Percentiles rank a stretch among this genome's conserved stretches.
Conservation (phyloP, 768 basidiomycete species). For the Filobasidium floriforme region DNA sequence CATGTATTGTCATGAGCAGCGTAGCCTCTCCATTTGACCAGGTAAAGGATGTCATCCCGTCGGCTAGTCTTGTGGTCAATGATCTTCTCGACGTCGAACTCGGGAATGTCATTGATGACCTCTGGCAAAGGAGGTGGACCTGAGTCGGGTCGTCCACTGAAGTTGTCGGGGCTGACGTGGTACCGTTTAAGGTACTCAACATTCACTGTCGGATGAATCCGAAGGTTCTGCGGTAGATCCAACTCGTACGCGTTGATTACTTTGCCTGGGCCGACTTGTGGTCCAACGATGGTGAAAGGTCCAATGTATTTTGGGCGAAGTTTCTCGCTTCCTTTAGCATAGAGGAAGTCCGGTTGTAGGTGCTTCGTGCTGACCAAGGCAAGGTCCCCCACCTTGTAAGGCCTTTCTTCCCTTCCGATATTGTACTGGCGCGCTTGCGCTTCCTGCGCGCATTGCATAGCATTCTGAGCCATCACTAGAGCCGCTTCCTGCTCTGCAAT, state of each 20-base stretch:
- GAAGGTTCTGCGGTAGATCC: conserved; percentile 20
- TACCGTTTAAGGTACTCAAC: conserved; percentile 6
- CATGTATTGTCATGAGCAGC: neutral
- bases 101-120: neutral
- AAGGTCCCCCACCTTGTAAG: conserved; percentile 22
- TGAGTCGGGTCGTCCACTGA: neutral
- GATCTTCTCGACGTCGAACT: neutral
- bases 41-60: neutral
- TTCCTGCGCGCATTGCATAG: conserved; percentile 28
- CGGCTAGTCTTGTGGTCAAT: neutral
- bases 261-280: no score
- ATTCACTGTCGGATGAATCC: conserved; percentile 28
- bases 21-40: neutral
- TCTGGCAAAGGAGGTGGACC: neutral
- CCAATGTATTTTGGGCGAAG: conserved; percentile 27
- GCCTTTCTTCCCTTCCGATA: conserved; percentile 13
- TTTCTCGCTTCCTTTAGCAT: conserved; percentile 27
- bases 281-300: conserved; percentile 25
- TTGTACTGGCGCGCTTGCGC: conserved; percentile 39
- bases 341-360: conserved; percentile 22
- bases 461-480: conserved; percentile 8
- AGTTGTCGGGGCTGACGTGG: neutral
- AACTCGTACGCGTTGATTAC: conserved; percentile 21
- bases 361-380: conserved; percentile 21
- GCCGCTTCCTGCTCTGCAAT: conserved; percentile 3